Conservation (phyloP, 257 asterid species). For the Nicotiana noctiflora region DNA sequence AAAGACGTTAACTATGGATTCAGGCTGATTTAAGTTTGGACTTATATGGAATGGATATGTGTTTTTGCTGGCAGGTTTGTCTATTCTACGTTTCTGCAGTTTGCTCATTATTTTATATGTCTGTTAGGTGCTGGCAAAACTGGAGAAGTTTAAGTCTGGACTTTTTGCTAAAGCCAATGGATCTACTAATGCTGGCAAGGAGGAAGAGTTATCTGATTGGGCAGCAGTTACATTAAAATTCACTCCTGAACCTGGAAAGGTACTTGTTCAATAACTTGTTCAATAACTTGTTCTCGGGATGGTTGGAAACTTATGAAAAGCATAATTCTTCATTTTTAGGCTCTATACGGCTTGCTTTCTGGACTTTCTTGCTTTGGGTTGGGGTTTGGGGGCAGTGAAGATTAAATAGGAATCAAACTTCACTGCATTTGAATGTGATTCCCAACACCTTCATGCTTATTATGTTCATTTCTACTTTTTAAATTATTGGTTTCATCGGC, state of each 20-base stretch:
- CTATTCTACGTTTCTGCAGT: conserved; percentile 4
- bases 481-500: conserved; percentile 15
- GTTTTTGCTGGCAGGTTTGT: conserved; percentile 3
- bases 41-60: neutral
- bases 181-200: conserved; percentile 36
- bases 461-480: neutral
- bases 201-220: conserved; percentile 61
- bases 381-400: neutral
- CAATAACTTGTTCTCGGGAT: neutral
- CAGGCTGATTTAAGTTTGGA: neutral
- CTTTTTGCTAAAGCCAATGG: conserved; percentile 40
- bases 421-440: neutral
- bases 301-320: neutral
- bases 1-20: neutral
- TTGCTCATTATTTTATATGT: conserved; percentile 15
- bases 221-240: conserved; percentile 51
- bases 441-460: neutral
- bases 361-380: neutral
- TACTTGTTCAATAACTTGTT: conserved; percentile 12
- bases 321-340: neutral
- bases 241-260: conserved; percentile 79
- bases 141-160: conserved; percentile 60
- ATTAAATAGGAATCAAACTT: neutral
- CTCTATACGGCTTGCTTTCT: neutral
- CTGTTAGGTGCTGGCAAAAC: conserved; percentile 57